Percentiles rank a stretch among this genome's conserved stretches.
These are phyloP conservation scores for Aspergillus oerlinghausenensis DNA, from an alignment of 2,329 filamentous ascomycete species.

Conservation along the genomic window DNA sequence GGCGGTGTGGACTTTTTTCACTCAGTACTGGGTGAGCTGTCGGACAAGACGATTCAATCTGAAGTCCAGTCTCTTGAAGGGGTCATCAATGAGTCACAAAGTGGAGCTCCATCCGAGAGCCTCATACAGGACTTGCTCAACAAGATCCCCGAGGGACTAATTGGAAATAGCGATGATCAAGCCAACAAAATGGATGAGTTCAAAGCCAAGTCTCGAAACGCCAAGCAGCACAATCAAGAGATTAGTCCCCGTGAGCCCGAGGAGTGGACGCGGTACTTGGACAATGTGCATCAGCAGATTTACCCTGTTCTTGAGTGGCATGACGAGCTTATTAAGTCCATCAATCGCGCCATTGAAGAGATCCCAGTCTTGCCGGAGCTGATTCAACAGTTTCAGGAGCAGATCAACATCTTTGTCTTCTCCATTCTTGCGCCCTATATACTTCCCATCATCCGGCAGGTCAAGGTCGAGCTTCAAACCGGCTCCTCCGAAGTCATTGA, in stretches of 20 bases:
- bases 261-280: slow-evolving; percentile 73
- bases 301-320: slow-evolving; percentile 90
- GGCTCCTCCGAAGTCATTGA: slow-evolving; percentile 84
- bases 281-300: slow-evolving; percentile 69
- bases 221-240: slow-evolving; percentile 69
- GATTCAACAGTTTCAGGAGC: slow-evolving; percentile 79
- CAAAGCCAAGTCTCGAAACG: slow-evolving; percentile 67
- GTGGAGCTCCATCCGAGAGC: slow-evolving; percentile 63
- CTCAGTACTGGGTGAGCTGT: slow-evolving; percentile 73
- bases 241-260: slow-evolving; percentile 78
- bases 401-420: slow-evolving; percentile 86
- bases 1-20: slow-evolving; percentile 92
- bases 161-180: slow-evolving; percentile 62
- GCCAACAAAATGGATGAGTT: slow-evolving; percentile 73
- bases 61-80: slow-evolving; percentile 85
- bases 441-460: slow-evolving; percentile 77
- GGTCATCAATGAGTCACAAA: slow-evolving; percentile 61
- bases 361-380: slow-evolving; percentile 82
- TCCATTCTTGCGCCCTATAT: slow-evolving; percentile 86
- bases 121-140: slow-evolving; percentile 73
- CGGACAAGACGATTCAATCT: slow-evolving; percentile 85
- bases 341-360: slow-evolving; percentile 73
- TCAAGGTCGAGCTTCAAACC: slow-evolving; percentile 80
- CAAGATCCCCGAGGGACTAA: slow-evolving; percentile 75
- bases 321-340: slow-evolving; percentile 76